A percentile compares a stretch with the other conserved stretches of the same genome.
Conservation (phyloP, 2,329 filamentous ascomycete species). For the Hymenoscyphus albidus region DNA sequence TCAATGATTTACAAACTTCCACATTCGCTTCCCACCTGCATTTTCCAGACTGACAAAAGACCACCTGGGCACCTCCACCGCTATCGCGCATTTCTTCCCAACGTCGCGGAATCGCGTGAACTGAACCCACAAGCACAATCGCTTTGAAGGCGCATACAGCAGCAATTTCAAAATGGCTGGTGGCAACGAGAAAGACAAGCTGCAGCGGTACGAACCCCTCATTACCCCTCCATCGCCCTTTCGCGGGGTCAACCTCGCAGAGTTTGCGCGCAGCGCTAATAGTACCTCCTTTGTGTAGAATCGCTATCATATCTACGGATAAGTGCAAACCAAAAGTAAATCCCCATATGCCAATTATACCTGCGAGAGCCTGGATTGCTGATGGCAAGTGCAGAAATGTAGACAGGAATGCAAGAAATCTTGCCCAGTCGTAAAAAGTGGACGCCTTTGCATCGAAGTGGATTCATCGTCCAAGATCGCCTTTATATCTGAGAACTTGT, state of each 20-base stretch:
- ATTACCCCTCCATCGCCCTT: neutral
- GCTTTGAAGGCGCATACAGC: neutral
- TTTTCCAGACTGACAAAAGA: neutral
- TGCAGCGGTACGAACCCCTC: neutral
- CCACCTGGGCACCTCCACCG: neutral
- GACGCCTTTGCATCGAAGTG: slow-evolving; percentile 97
- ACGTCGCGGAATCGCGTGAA: neutral
- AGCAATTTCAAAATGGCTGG: neutral
- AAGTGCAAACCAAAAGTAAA: slow-evolving; percentile 90
- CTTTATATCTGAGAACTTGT: slow-evolving; percentile 94
- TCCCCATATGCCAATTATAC: slow-evolving; percentile 1
- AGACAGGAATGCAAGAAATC: slow-evolving; percentile 99
- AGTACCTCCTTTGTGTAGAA: slow-evolving; percentile 51
- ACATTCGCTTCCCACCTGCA: neutral
- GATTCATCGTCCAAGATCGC: slow-evolving; percentile 83
- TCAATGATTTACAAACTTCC: slow-evolving; percentile 3
- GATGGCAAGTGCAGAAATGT: slow-evolving; percentile 68
- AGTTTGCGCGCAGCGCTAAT: neutral
- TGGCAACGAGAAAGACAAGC: neutral
- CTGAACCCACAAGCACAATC: neutral
- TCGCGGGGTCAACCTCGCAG: neutral
- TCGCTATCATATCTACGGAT: slow-evolving; percentile 98
- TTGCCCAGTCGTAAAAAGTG: slow-evolving; percentile 93
- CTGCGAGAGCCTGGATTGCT: slow-evolving; percentile 25
- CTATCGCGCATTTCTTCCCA: neutral